These are phyloP conservation scores for barley (Hordeum vulgare) DNA, from an alignment of 176 grass and related monocot genomes.

Conservation along the genomic window DNA sequence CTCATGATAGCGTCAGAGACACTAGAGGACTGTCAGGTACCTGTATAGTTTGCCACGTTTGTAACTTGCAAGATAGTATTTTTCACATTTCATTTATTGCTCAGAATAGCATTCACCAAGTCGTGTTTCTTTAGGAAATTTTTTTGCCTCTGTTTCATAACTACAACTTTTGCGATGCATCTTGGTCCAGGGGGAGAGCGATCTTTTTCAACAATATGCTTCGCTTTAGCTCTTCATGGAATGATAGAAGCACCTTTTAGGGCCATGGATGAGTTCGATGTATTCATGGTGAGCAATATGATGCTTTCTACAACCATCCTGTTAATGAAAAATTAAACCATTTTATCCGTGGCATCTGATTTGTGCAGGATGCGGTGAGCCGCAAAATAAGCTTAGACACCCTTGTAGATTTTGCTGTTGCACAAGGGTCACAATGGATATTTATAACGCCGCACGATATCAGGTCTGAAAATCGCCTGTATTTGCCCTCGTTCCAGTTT, in stretches of 20 bases:
- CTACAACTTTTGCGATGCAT: not conserved
- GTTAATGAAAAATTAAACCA: not conserved
- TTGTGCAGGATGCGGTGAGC: slow-evolving; percentile 78
- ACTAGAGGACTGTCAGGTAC: slow-evolving; percentile 94
- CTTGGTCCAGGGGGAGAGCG: slow-evolving; percentile 74
- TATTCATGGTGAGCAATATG: slow-evolving; percentile 70
- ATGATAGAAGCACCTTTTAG: slow-evolving; percentile 96
- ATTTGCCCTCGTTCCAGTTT: not conserved
- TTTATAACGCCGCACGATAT: slow-evolving; percentile 98
- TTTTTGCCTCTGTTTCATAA: not conserved
- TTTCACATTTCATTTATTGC: not conserved
- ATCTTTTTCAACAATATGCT: slow-evolving; percentile 92
- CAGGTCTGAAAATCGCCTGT: slow-evolving; percentile 44
- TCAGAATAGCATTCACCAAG: not conserved
- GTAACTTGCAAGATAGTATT: not conserved
- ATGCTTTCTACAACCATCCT: not conserved
- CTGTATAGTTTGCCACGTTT: not conserved
- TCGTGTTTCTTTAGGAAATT: not conserved
- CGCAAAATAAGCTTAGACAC: slow-evolving; percentile 95
- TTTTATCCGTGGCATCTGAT: not conserved
- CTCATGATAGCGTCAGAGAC: slow-evolving; percentile 71
- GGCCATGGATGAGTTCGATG: slow-evolving; percentile 99
- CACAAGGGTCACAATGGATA: slow-evolving; percentile 84
- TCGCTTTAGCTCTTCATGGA: slow-evolving; percentile 93
- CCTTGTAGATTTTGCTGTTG: slow-evolving; percentile 73